Percentiles rank a stretch among this genome's conserved stretches.
phyloP scores from a whole-genome alignment of 208 protist species.

The Leishmania tarentolae region DNA sequence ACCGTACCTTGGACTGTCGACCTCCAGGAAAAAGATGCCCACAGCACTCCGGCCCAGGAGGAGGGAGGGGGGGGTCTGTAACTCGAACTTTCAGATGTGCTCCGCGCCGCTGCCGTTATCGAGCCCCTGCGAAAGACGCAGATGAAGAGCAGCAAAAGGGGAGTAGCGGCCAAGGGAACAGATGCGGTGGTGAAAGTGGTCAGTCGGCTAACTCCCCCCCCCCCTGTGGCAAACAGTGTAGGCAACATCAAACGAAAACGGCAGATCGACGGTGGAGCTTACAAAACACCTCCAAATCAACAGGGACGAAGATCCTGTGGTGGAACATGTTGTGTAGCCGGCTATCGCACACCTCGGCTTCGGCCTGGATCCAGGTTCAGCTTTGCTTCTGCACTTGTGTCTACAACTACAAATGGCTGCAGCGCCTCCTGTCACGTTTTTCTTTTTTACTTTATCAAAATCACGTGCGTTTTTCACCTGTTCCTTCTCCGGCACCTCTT shows the following conservation, averaged over 20 bases:
- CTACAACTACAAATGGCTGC: neutral
- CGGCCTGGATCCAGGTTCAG: neutral
- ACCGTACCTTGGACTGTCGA: neutral
- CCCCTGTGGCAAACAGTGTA: neutral
- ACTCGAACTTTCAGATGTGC: neutral
- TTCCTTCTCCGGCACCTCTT: too few relatives aligned
- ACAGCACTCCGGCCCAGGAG: too few relatives aligned
- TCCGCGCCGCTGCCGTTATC: neutral
- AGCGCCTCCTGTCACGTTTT: neutral
- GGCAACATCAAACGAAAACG: neutral
- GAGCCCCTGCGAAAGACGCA: neutral
- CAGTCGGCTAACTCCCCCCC: too few relatives aligned
- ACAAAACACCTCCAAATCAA: neutral
- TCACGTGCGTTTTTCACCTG: neutral
- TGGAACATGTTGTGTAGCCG: neutral
- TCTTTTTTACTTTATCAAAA: neutral
- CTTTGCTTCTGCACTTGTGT: neutral
- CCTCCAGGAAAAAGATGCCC: neutral
- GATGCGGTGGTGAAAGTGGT: neutral
- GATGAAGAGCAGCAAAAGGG: neutral
- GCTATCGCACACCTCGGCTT: neutral
- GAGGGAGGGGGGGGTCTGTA: too few relatives aligned
- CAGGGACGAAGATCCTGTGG: neutral
- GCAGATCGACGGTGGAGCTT: neutral
- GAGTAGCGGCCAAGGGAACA: neutral